These are phyloP conservation scores for Daldinia concentrica DNA, from an alignment of 495 filamentous ascomycete genomes.

Conservation along the genomic window DNA sequence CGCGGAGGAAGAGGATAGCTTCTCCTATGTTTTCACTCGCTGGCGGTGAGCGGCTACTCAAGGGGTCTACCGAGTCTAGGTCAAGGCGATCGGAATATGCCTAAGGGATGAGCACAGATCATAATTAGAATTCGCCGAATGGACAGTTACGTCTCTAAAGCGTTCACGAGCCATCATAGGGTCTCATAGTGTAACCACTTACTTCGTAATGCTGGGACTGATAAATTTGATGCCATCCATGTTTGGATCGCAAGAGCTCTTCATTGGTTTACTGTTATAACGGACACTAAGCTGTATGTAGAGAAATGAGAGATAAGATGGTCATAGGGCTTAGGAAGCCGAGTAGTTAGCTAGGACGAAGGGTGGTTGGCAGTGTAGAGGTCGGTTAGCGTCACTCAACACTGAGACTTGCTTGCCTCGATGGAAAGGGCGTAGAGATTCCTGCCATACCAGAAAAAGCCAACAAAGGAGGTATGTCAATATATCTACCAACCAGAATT, in stretches of 20 bases:
- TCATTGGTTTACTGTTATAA: constrained; percentile 19
- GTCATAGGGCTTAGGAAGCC: constrained; percentile 2
- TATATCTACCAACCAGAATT: background rate
- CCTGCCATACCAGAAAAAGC: background rate
- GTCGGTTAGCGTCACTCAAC: constrained; percentile 8
- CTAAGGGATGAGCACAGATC: background rate
- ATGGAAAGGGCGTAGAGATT: constrained; percentile 5
- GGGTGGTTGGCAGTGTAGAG: constrained; percentile 18
- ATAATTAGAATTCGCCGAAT: background rate
- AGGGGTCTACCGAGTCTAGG: constrained; percentile 4
- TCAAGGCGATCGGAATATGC: constrained; percentile 3
- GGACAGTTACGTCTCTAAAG: constrained; percentile 9
- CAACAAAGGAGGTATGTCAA: background rate
- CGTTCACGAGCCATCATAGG: constrained; percentile 20
- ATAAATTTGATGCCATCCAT: constrained; percentile 20
- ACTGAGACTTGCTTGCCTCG: constrained; percentile 10
- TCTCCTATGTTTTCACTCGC: background rate
- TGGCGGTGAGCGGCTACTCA: background rate
- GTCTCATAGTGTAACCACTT: constrained; percentile 19
- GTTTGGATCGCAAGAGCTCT: background rate
- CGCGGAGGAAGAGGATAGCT: background rate
- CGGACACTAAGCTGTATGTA: background rate
- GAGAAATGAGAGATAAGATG: constrained; percentile 1
- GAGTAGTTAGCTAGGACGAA: background rate
- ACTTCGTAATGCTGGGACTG: constrained; percentile 4